Conservation (phyloP, 108 stramenopile genomes). For the Nitzschia sp. region DNA sequence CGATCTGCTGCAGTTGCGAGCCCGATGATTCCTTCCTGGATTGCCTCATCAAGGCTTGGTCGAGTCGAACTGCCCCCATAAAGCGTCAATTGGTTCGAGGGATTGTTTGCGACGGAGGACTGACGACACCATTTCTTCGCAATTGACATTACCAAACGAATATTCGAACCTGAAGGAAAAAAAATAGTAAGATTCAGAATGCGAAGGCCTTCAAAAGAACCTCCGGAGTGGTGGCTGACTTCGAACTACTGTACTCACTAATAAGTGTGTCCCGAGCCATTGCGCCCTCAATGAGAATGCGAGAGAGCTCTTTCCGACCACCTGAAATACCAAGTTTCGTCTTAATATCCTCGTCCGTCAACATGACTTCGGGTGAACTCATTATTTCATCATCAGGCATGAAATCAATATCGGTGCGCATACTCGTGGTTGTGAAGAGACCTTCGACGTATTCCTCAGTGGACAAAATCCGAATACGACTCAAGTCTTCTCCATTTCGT, state of each 20-base stretch:
- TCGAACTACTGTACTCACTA: no score
- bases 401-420: no score
- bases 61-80: constrained; percentile 15
- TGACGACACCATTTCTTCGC: constrained; percentile 64
- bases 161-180: no score
- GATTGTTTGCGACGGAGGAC: constrained; percentile 15
- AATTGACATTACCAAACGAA: constrained; percentile 69
- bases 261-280: constrained; percentile 48
- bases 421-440: background rate
- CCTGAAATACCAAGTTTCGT: constrained; percentile 44
- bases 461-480: background rate
- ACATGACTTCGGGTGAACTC: constrained; percentile 16
- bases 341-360: constrained; percentile 56
- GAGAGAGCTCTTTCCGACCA: constrained; percentile 45
- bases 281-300: constrained; percentile 58
- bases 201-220: background rate
- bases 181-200: no score
- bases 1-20: constrained; percentile 77
- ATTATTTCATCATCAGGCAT: constrained; percentile 4
- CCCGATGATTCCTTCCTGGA: constrained; percentile 85
- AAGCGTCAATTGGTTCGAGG: background rate
- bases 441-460: background rate
- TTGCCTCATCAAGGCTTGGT: constrained; percentile 77
- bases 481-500: background rate
- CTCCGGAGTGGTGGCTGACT: background rate